Percentiles rank a stretch among this genome's conserved stretches.
Evolutionary conservation across 192 early-diverging fungal species (phyloP).

Genomic region (Phycomyces blakesleeanus): DNA sequence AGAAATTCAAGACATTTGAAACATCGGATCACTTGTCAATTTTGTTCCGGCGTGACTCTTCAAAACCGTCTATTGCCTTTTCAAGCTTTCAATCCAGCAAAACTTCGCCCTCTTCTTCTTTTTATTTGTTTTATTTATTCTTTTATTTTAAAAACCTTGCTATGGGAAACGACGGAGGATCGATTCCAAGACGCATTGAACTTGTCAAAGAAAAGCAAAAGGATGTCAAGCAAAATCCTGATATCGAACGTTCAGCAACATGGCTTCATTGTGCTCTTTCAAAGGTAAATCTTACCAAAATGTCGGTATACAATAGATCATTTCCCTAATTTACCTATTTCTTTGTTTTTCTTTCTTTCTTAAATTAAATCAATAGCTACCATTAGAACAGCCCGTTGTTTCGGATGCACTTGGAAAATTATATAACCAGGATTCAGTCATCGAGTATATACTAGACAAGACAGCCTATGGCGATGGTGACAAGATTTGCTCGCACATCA

Average conservation of each 20-base stretch:
- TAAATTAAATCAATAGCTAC: slow-evolving; percentile 25
- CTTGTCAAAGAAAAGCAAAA: slow-evolving; percentile 79
- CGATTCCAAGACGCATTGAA: slow-evolving; percentile 83
- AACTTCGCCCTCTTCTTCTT: too few relatives aligned
- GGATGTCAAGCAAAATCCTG: slow-evolving; percentile 62
- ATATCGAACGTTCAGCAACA: slow-evolving; percentile 48
- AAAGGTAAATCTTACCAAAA: slow-evolving; percentile 44
- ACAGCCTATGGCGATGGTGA: slow-evolving; percentile 76
- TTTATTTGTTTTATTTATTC: too few relatives aligned
- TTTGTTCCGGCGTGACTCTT: too few relatives aligned
- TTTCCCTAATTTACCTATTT: neutral
- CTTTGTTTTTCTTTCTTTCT: neutral
- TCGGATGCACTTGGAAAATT: slow-evolving; percentile 69
- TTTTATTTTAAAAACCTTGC: neutral
- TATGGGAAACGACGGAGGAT: slow-evolving; percentile 85
- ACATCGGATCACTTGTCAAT: too few relatives aligned
- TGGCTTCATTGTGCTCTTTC: slow-evolving; percentile 82
- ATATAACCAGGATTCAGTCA: slow-evolving; percentile 79
- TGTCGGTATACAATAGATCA: neutral
- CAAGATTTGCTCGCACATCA: slow-evolving; percentile 68
- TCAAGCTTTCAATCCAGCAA: too few relatives aligned
- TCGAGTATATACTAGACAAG: slow-evolving; percentile 71
- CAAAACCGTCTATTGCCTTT: too few relatives aligned
- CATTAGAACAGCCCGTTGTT: slow-evolving; percentile 63
- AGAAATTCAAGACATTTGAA: too few relatives aligned